Base-by-base conservation (phyloP, 139 green algal species). In the Picochlorum sp. region DNA sequence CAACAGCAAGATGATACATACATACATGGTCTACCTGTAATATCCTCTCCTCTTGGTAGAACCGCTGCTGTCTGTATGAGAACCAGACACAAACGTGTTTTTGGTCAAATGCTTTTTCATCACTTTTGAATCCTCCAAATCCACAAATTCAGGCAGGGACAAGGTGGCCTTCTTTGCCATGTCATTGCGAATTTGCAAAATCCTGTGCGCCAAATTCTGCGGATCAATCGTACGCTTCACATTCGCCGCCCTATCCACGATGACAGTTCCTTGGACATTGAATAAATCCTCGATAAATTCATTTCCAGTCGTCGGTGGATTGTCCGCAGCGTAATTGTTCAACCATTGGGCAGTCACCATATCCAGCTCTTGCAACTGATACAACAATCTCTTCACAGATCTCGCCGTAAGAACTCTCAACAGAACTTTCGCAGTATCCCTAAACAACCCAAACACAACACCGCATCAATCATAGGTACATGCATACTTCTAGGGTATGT, bases 211-310 rank as follows among this genome's bases (percentile, higher is more conserved):
- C 50, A 75, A 60, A 44, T 75, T 75, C 41, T 65, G 60, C 6
- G 68, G 68, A 55, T 75, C 68, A 11, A 75, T 63, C n/a, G 28
- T 63, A 62, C 70, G 68, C 15, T 21, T 30, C 15, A 62, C 64
- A 44, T 34, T 21, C 23, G 61, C 70, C 28, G 21, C 30, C 6
- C 15, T 38, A 34, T 75, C 68, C 23, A 28, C 31, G 38, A 75
- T 54, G 11, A 50, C 45, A 31, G 37, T 44, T 28, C 60, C 60
- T 55, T 55, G 52, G 0, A 20, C 34, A 20, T 66, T 54, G 14
- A 66, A 56, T 13, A 66, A 45, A 28, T 66, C 1, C 15, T 52
- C 44, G 71, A 89, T 60, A 34, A 78, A 70, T 70, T 77, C 62
- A 44, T 78, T 60, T 54, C 71, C 68, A 8, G 45, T 30, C 2